Base-by-base conservation (phyloP, 139 green algal species). In the Chlorella ohadii region DNA sequence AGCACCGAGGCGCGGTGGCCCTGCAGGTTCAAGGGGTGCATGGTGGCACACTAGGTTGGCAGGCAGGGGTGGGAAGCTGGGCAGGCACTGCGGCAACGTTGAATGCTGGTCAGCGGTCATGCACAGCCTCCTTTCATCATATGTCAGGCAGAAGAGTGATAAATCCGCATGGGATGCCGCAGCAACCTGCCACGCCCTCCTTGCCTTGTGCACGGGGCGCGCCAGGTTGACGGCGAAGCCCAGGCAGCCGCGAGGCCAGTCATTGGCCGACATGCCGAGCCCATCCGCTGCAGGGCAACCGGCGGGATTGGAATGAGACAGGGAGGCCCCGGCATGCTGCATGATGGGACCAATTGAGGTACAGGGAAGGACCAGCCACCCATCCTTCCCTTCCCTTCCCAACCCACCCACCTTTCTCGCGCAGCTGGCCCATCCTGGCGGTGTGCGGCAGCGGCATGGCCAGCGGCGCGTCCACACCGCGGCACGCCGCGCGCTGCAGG, bases 201-300 rank as follows among this genome's bases (percentile, higher is more conserved):
- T 59, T 22, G 15, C 51, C 51, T 59, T 59, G 63, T 85, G 31
- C 5, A 55, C 65, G 0, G 90, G 90, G 16, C 93, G 90, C 38
- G 96, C 72, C 64, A 96, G 86, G 88, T 96, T 96, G 78, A 91
- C 77, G 0, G 86, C 88, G 66, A 91, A 96, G 39, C 92, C 93
- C 75, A 94, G 55, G 88, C 89, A 95, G 39, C 93, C 93, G 17
- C 64, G 47, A 0, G 93, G 93, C 93, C 93, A 96, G 55, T 93
- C 82, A 22, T 78, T 56, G 20, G 64, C 76, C 4, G 36, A 17
- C 76, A 82, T 72, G 59, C 59, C 76, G 36, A 72, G 4, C 31
- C 76, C 59, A 1, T 82, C 57, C 34, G 36, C 76, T 82, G 76
- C 36, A 67, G 2, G 31, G 12, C 15, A 36, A 7, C n/a, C n/a